phyloP scores from a whole-genome alignment of 2,329 filamentous ascomycete genomes.

The Chaetomium olivaceum region DNA sequence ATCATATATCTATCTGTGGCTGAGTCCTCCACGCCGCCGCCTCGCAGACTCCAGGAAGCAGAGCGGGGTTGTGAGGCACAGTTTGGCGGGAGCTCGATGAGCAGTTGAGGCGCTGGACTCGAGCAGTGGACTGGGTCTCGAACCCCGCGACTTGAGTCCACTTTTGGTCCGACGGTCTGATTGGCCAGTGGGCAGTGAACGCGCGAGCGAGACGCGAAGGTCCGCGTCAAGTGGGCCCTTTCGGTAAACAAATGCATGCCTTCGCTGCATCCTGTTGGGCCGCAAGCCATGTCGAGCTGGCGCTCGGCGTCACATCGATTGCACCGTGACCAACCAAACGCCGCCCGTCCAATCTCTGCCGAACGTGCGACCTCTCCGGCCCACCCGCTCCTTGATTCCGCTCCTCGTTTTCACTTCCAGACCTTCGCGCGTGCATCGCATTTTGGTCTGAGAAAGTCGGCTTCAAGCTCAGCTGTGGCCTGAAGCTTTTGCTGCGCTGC shows the following conservation, averaged over 20 bases:
- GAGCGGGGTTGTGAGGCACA: conserved; percentile 22
- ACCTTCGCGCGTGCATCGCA: conserved; percentile 9
- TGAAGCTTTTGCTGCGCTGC: conserved; percentile 1
- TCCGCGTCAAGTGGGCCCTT: conserved; percentile 26
- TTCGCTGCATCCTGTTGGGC: conserved; percentile 28
- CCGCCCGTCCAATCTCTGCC: conserved; percentile 19
- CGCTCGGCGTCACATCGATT: conserved; percentile 21
- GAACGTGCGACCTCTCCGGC: conserved; percentile 18
- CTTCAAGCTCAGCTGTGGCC: background rate
- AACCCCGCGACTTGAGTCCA: conserved; percentile 9
- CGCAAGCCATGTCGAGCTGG: conserved; percentile 12
- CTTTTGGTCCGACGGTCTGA: conserved; percentile 12
- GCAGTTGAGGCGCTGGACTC: conserved; percentile 1
- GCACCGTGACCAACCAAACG: conserved; percentile 25
- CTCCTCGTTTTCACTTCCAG: background rate
- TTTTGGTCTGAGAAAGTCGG: conserved; percentile 15
- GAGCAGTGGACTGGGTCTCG: background rate
- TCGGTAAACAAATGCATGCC: conserved; percentile 31
- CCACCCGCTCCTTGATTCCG: conserved; percentile 15
- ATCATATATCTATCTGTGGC: conserved; percentile 6
- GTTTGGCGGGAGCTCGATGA: background rate
- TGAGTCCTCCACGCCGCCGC: conserved; percentile 2
- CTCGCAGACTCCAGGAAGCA: conserved; percentile 11
- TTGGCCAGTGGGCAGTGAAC: conserved; percentile 19
- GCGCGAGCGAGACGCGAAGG: conserved; percentile 29